Evolutionary conservation across 2,329 filamentous ascomycete species (phyloP).

Genomic region (Ophiognomonia clavigignenti-juglandacearum): DNA sequence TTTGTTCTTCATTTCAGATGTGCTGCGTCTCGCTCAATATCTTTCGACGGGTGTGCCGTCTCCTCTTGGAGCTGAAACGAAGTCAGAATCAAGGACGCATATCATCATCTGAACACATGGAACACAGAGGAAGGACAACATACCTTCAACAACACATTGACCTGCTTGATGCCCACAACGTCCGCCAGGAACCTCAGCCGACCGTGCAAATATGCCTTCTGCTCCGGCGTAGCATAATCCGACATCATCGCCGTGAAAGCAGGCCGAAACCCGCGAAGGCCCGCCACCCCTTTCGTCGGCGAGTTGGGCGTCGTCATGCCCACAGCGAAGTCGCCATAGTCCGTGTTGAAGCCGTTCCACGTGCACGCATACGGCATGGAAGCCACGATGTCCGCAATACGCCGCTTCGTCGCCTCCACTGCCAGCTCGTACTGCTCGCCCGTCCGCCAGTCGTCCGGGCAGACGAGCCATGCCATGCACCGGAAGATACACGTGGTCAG

Average conservation of each 20-base stretch:
- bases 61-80: not conserved
- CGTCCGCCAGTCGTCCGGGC: slow-evolving; percentile 16
- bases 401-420: slow-evolving; percentile 15
- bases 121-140: too few species aligned
- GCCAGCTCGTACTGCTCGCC: slow-evolving; percentile 18
- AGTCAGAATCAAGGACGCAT: too few species aligned
- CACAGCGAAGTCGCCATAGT: slow-evolving; percentile 16
- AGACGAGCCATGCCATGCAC: slow-evolving; percentile 20
- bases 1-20: too few species aligned
- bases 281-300: slow-evolving; percentile 18
- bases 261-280: slow-evolving; percentile 18
- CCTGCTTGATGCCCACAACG: slow-evolving; percentile 19
- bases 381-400: slow-evolving; percentile 18
- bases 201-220: slow-evolving; percentile 17
- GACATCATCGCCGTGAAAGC: slow-evolving; percentile 17
- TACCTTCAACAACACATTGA: slow-evolving; percentile 18
- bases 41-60: slow-evolving; percentile 3
- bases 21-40: slow-evolving; percentile 6
- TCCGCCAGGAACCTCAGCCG: slow-evolving; percentile 19
- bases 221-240: slow-evolving; percentile 18
- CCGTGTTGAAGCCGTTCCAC: slow-evolving; percentile 18
- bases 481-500: slow-evolving; percentile 20
- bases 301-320: slow-evolving; percentile 13
- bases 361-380: slow-evolving; percentile 17
- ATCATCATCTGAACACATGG: too few species aligned